A percentile compares a stretch with the other conserved stretches of the same genome.
phyloP scores from a whole-genome alignment of 2,329 filamentous ascomycete genomes.

The Beauveria brongniartii region DNA sequence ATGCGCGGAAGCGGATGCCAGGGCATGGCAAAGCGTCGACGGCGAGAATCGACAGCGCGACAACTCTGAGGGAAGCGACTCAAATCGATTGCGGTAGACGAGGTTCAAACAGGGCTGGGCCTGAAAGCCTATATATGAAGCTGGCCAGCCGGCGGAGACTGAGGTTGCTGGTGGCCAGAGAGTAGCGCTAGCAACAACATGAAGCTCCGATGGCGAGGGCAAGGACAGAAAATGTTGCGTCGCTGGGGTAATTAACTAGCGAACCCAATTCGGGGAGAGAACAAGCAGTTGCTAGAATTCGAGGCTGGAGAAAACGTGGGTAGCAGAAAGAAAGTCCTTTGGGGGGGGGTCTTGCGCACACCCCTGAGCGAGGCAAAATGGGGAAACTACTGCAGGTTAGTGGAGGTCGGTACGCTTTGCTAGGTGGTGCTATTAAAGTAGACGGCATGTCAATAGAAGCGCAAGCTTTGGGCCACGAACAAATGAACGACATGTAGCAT shows the following conservation, averaged over 20 bases:
- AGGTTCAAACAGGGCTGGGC: background rate
- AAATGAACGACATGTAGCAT: background rate
- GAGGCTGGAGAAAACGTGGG: background rate
- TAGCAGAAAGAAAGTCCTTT: background rate
- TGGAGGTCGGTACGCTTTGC: background rate
- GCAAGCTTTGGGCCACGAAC: no score
- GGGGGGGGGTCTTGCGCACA: conserved; percentile 8
- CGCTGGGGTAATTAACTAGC: background rate
- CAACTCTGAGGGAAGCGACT: conserved; percentile 10
- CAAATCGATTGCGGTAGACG: background rate
- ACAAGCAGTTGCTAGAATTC: background rate
- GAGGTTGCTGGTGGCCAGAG: conserved; percentile 8
- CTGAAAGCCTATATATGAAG: background rate
- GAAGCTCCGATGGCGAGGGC: background rate
- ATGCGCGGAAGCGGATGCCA: conserved; percentile 96
- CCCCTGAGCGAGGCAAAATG: conserved; percentile 8
- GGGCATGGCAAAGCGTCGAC: conserved; percentile 55
- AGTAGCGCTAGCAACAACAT: conserved; percentile 7
- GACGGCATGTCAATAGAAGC: no score
- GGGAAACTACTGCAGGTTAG: conserved; percentile 1
- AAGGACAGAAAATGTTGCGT: background rate
- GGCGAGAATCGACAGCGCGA: background rate
- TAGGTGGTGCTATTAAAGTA: background rate
- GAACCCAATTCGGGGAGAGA: background rate
- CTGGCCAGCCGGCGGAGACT: conserved; percentile 5